phyloP scores from a whole-genome alignment of 176 grass and related monocot genomes.

The Cenchrus americanus region DNA sequence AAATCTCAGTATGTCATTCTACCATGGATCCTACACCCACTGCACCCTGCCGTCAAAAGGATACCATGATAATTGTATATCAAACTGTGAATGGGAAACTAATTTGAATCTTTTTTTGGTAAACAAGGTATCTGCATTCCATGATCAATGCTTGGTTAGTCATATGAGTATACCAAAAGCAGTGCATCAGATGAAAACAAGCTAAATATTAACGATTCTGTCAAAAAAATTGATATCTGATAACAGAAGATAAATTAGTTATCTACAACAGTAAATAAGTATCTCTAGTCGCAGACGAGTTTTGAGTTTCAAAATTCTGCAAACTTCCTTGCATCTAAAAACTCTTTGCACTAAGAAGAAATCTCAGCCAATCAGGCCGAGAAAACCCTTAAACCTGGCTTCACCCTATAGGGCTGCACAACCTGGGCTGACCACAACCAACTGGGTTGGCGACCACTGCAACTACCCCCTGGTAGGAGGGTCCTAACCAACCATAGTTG shows the following conservation, averaged over 20 bases:
- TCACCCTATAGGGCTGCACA: too few species aligned
- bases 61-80: slow-evolving; percentile 10
- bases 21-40: not conserved
- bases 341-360: too few species aligned
- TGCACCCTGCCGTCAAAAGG: not conserved
- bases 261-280: not conserved
- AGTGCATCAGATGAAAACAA: not conserved
- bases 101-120: not conserved
- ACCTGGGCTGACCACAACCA: too few species aligned
- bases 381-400: too few species aligned
- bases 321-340: not conserved
- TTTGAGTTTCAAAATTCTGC: not conserved
- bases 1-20: not conserved
- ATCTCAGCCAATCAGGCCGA: too few species aligned
- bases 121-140: not conserved
- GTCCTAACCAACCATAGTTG: too few species aligned
- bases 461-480: too few species aligned
- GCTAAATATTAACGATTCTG: not conserved
- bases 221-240: not conserved
- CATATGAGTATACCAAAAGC: slow-evolving; percentile 2
- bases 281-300: not conserved
- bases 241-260: not conserved
- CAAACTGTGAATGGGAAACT: not conserved
- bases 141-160: not conserved
- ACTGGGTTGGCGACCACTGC: too few species aligned